phyloP scores from a whole-genome alignment of 768 basidiomycete genomes.

The Termitomyces sp. region DNA sequence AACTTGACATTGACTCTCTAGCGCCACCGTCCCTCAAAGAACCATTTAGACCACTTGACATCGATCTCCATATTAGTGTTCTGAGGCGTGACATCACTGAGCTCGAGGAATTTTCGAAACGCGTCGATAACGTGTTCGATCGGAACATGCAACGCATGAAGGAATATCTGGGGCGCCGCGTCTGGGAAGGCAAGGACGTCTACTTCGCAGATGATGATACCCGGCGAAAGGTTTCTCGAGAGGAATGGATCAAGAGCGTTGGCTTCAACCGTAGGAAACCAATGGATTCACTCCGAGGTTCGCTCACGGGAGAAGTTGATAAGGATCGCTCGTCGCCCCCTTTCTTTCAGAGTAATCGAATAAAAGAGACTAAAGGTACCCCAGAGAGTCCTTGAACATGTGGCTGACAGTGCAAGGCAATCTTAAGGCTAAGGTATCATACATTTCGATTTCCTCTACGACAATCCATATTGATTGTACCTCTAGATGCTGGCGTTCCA shows the following conservation, averaged over 20 bases:
- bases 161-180: constrained; percentile 73
- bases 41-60: constrained; percentile 38
- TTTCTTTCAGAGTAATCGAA: constrained; percentile 12
- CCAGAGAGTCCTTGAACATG: background rate
- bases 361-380: background rate
- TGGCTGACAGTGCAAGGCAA: background rate
- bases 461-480: background rate
- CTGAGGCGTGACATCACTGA: constrained; percentile 50
- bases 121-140: constrained; percentile 36
- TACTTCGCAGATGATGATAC: constrained; percentile 34
- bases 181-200: constrained; percentile 57
- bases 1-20: constrained; percentile 31
- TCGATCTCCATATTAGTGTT: constrained; percentile 51
- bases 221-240: constrained; percentile 31
- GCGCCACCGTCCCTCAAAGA: constrained; percentile 9
- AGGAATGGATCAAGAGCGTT: constrained; percentile 47
- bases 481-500: background rate
- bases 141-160: constrained; percentile 61
- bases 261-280: constrained; percentile 33
- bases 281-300: constrained; percentile 6
- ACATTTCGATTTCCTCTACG: background rate
- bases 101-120: constrained; percentile 39
- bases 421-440: background rate
- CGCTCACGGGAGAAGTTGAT: background rate
- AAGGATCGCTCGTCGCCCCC: background rate